Evolutionary conservation across 2,329 filamentous ascomycete genomes (phyloP).

Genomic region (Ascochyta fabae): DNA sequence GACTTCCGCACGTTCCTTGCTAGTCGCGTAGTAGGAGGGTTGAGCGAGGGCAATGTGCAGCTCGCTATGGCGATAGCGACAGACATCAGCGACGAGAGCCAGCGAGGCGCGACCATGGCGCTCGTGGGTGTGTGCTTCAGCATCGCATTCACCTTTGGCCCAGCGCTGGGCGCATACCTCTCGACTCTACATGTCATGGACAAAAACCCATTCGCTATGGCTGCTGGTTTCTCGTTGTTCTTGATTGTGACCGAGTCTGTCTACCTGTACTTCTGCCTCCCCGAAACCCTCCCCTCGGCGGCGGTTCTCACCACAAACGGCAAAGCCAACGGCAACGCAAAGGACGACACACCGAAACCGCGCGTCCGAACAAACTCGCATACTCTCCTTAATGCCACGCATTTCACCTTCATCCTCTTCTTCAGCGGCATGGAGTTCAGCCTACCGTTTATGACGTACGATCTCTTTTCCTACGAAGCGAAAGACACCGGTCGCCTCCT

Average conservation of each 20-base stretch:
- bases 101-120: conserved; percentile 91
- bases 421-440: conserved; percentile 99
- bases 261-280: conserved; percentile 83
- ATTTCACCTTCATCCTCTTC: conserved; percentile 91
- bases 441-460: conserved; percentile 95
- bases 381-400: conserved; percentile 78
- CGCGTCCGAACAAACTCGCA: conserved; percentile 77
- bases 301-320: conserved; percentile 25
- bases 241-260: conserved; percentile 86
- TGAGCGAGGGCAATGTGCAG: conserved; percentile 97
- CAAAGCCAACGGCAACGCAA: conserved; percentile 26
- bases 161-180: conserved; percentile 86
- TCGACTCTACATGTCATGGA: conserved; percentile 78
- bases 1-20: conserved; percentile 96
- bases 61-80: conserved; percentile 95
- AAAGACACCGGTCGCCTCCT: conserved; percentile 83
- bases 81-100: conserved; percentile 87
- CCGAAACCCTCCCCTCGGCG: conserved; percentile 77
- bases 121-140: conserved; percentile 96
- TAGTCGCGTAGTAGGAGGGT: conserved; percentile 87
- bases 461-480: conserved; percentile 83
- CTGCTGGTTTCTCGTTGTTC: conserved; percentile 84
- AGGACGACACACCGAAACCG: conserved; percentile 28
- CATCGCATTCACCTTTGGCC: conserved; percentile 95
- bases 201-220: conserved; percentile 91